These are phyloP conservation scores for Fusarium concolor DNA, from an alignment of 2,329 filamentous ascomycete species.

Conservation along the genomic window DNA sequence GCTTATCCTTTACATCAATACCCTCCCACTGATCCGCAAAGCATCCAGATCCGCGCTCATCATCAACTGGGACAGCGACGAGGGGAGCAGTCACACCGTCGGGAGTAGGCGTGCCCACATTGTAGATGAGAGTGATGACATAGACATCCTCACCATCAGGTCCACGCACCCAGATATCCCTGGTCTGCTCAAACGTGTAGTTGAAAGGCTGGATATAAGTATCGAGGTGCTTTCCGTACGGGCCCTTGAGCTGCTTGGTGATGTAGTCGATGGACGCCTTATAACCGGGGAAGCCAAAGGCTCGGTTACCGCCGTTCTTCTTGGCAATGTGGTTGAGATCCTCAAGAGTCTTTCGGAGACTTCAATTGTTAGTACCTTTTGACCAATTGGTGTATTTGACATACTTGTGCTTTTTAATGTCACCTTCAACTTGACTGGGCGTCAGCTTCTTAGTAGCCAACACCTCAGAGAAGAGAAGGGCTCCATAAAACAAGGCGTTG, in stretches of 20 bases:
- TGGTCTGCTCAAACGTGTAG: slow-evolving; percentile 58
- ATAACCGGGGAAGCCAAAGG: slow-evolving; percentile 70
- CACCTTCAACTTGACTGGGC: slow-evolving; percentile 39
- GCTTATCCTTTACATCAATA: slow-evolving; percentile 57
- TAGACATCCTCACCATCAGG: slow-evolving; percentile 59
- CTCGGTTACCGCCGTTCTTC: slow-evolving; percentile 68
- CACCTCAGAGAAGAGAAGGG: slow-evolving; percentile 36
- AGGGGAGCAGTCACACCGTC: slow-evolving; percentile 53
- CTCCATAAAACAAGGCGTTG: slow-evolving; percentile 35
- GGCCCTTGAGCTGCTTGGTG: slow-evolving; percentile 57
- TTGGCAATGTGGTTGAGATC: slow-evolving; percentile 65
- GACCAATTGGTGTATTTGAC: not conserved
- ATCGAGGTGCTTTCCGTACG: slow-evolving; percentile 56
- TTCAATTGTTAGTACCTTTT: slow-evolving; percentile 43
- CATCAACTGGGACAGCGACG: slow-evolving; percentile 53
- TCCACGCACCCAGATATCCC: slow-evolving; percentile 57
- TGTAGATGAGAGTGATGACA: slow-evolving; percentile 59
- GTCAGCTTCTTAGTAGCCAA: slow-evolving; percentile 41
- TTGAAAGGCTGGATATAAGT: slow-evolving; percentile 61
- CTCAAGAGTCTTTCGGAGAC: slow-evolving; percentile 65
- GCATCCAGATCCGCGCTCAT: slow-evolving; percentile 55
- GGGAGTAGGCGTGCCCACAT: slow-evolving; percentile 56
- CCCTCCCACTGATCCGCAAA: slow-evolving; percentile 58
- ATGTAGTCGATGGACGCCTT: slow-evolving; percentile 69
- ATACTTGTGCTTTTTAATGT: slow-evolving; percentile 43